phyloP scores from a whole-genome alignment of 108 stramenopile species.

The Nitzschia putrida region DNA sequence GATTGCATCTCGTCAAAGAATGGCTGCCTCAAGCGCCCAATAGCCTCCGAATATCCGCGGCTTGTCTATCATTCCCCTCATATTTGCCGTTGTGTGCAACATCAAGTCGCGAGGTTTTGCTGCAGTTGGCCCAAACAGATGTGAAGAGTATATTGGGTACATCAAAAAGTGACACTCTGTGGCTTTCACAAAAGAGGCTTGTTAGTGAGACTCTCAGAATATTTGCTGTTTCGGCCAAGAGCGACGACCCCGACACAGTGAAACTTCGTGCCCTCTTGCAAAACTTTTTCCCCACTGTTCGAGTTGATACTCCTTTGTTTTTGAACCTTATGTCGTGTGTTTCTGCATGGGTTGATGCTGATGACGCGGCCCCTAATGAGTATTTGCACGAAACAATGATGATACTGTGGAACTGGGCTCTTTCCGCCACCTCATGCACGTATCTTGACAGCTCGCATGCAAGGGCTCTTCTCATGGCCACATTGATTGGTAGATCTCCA shows the following conservation, averaged over 20 bases:
- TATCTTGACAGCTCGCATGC: conserved; percentile 16
- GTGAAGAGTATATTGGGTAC: too few species aligned
- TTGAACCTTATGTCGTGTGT: conserved; percentile 26
- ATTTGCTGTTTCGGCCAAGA: conserved; percentile 2
- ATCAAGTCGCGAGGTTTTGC: too few species aligned
- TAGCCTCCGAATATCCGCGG: background rate
- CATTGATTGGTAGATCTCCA: conserved; percentile 3
- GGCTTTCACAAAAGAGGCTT: conserved; percentile 35
- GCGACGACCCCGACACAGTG: background rate
- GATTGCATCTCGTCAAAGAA: conserved; percentile 15
- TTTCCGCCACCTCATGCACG: background rate
- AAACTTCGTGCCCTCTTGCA: conserved; percentile 12
- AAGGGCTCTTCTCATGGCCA: conserved; percentile 16
- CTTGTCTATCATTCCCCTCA: background rate
- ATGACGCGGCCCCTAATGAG: too few species aligned
- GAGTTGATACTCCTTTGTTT: conserved; percentile 22
- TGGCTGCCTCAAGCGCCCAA: conserved; percentile 3
- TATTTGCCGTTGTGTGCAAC: background rate
- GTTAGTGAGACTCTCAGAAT: conserved; percentile 13
- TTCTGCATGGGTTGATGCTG: conserved; percentile 11
- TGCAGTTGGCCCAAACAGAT: too few species aligned
- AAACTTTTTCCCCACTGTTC: conserved; percentile 15
- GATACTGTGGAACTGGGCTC: conserved; percentile 24
- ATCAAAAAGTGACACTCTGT: conserved; percentile 8
- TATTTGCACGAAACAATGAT: background rate